These are phyloP conservation scores for Ogataea paraovalis DNA, from an alignment of 805 yeast species.

Conservation along the genomic window DNA sequence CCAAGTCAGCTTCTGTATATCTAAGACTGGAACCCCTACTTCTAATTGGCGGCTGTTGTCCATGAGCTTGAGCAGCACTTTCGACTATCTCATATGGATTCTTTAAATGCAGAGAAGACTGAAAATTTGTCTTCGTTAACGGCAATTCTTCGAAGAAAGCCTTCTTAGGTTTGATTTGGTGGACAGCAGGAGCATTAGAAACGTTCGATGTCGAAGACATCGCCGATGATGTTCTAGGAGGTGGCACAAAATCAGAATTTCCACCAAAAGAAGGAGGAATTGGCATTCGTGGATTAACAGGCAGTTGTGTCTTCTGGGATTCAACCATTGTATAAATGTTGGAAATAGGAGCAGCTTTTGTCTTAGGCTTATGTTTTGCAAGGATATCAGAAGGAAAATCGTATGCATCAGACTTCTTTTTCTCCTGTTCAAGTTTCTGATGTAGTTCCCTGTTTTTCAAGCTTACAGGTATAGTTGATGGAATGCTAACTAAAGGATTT, in stretches of 20 bases:
- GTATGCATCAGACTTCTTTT: conserved; percentile 69
- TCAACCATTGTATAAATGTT: conserved; percentile 29
- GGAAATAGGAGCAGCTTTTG: conserved; percentile 31
- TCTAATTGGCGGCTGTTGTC: not conserved
- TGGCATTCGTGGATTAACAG: not conserved
- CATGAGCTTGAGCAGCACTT: not conserved
- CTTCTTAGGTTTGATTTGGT: conserved; percentile 27
- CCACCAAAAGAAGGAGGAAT: not conserved
- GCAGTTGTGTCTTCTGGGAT: conserved; percentile 8
- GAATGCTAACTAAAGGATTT: conserved; percentile 3
- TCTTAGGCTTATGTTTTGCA: conserved; percentile 37
- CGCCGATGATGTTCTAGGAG: not conserved
- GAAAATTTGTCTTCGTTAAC: conserved; percentile 14
- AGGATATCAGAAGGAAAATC: conserved; percentile 65
- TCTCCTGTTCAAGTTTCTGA: conserved; percentile 38
- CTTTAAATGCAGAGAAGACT: conserved; percentile 16
- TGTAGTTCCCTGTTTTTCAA: conserved; percentile 12
- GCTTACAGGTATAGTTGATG: not conserved
- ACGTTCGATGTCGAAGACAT: conserved; percentile 3
- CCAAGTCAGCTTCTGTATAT: conserved; percentile 3
- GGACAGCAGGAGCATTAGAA: conserved; percentile 4
- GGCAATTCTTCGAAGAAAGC: conserved; percentile 63
- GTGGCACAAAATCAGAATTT: not conserved
- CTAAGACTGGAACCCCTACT: conserved; percentile 3
- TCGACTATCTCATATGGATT: conserved; percentile 24